Evolutionary conservation across 257 asterid genomes (phyloP).

Genomic region (Avicennia marina): DNA sequence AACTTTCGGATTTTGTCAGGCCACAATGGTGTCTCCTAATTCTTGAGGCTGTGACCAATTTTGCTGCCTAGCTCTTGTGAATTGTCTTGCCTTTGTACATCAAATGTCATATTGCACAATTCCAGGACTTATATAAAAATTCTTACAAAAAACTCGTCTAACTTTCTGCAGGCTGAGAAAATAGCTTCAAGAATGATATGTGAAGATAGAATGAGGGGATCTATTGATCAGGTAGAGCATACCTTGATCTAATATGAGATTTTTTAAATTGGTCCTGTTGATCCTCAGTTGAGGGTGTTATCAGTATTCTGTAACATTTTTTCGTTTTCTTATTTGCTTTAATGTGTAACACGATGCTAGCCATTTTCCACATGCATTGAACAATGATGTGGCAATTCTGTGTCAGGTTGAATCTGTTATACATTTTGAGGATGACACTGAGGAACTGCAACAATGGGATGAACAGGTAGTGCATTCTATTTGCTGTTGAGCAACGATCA

Average conservation of each 20-base stretch:
- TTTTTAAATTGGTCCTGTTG: too few relatives aligned
- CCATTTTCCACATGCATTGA: constrained; percentile 1
- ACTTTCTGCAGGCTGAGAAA: constrained; percentile 78
- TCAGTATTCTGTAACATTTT: constrained; percentile 4
- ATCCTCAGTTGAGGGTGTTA: constrained; percentile 7
- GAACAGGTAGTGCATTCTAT: constrained; percentile 62
- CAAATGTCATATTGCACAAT: background rate
- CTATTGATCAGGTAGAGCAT: constrained; percentile 83
- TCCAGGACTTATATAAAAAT: background rate
- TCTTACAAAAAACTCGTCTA: constrained; percentile 9
- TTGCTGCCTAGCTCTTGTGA: background rate
- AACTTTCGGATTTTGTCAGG: background rate
- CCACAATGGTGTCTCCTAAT: background rate
- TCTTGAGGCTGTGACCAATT: background rate
- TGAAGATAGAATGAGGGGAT: constrained; percentile 98
- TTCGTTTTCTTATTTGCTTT: background rate
- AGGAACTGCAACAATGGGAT: constrained; percentile 97
- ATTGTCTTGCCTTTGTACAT: background rate
- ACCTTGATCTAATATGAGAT: background rate
- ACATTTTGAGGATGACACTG: constrained; percentile 96
- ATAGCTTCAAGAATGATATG: constrained; percentile 95
- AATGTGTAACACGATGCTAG: background rate
- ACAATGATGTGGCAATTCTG: constrained; percentile 8
- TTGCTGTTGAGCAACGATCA: too few relatives aligned
- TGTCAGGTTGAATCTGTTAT: constrained; percentile 88